Percentiles rank a stretch among this genome's conserved stretches.
Conservation (phyloP, 108 stramenopile genomes). For the Cylindrotheca fusiformis region DNA sequence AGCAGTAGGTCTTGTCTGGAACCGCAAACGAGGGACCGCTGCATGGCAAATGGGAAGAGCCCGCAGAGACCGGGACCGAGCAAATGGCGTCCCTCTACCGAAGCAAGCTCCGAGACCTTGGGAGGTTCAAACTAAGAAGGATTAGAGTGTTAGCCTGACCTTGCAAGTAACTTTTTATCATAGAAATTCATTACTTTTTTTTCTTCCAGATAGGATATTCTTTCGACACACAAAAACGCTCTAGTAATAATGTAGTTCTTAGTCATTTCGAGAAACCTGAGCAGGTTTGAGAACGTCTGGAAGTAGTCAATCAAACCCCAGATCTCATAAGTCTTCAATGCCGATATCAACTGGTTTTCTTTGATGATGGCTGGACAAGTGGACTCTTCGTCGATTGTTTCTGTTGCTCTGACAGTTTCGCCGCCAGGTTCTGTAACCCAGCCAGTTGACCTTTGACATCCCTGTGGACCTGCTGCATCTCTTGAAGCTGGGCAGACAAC, state of each 20-base stretch:
- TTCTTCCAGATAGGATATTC: background rate
- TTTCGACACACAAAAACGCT: too few relatives aligned
- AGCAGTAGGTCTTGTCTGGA: constrained; percentile 85
- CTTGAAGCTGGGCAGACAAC: background rate
- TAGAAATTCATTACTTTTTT: background rate
- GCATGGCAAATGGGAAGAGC: constrained; percentile 90
- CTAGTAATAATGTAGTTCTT: too few relatives aligned
- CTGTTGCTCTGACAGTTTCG: background rate
- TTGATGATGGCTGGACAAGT: too few relatives aligned
- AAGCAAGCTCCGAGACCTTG: constrained; percentile 84
- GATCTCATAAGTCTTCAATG: too few relatives aligned
- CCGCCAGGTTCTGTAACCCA: constrained; percentile 4
- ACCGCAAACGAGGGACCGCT: constrained; percentile 89
- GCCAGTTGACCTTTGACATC: constrained; percentile 17
- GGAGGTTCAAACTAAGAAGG: constrained; percentile 53
- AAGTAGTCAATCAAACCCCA: too few relatives aligned
- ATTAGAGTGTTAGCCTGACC: constrained; percentile 4
- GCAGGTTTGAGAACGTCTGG: too few relatives aligned
- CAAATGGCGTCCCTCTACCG: constrained; percentile 62
- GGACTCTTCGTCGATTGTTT: background rate
- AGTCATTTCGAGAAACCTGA: too few relatives aligned
- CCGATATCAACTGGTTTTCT: too few relatives aligned
- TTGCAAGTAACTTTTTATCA: too few relatives aligned
- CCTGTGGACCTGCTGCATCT: constrained; percentile 4
- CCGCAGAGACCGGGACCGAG: constrained; percentile 77